Evolutionary conservation across 768 basidiomycete genomes (phyloP).

Genomic region (Grammothele lineata): DNA sequence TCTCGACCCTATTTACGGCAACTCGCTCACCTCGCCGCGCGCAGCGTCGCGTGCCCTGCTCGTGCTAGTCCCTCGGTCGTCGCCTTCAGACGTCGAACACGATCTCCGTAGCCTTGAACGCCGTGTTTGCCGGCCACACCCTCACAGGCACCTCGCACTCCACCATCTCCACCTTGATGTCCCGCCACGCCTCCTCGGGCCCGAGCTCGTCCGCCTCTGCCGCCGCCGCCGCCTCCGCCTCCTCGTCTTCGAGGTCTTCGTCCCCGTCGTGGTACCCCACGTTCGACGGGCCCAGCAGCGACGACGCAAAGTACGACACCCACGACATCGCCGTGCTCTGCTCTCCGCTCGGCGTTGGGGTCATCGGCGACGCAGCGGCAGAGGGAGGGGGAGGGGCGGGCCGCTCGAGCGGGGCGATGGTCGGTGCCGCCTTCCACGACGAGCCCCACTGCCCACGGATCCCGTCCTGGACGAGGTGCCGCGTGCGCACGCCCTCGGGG

Average conservation of each 20-base stretch:
- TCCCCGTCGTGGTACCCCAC: conserved; percentile 59
- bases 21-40: too few species aligned
- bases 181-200: conserved; percentile 59
- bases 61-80: too few species aligned
- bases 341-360: conserved; percentile 14
- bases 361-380: conserved; percentile 17
- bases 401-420: conserved; percentile 61
- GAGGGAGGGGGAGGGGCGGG: conserved; percentile 15
- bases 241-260: conserved; percentile 32
- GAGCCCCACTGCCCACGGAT: conserved; percentile 68
- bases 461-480: conserved; percentile 54
- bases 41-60: too few species aligned
- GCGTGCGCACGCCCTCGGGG: conserved; percentile 49
- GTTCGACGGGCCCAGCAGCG: conserved; percentile 37
- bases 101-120: conserved; percentile 74
- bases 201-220: conserved; percentile 32
- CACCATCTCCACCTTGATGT: conserved; percentile 77
- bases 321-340: conserved; percentile 29
- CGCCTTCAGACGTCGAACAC: conserved; percentile 60
- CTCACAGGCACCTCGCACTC: conserved; percentile 91
- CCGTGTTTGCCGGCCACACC: conserved; percentile 88
- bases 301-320: conserved; percentile 39
- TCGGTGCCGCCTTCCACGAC: conserved; percentile 53
- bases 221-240: background rate
- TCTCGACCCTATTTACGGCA: too few species aligned